Base-by-base conservation (phyloP, 495 filamentous ascomycete genomes). In the Tuber melanosporum region DNA sequence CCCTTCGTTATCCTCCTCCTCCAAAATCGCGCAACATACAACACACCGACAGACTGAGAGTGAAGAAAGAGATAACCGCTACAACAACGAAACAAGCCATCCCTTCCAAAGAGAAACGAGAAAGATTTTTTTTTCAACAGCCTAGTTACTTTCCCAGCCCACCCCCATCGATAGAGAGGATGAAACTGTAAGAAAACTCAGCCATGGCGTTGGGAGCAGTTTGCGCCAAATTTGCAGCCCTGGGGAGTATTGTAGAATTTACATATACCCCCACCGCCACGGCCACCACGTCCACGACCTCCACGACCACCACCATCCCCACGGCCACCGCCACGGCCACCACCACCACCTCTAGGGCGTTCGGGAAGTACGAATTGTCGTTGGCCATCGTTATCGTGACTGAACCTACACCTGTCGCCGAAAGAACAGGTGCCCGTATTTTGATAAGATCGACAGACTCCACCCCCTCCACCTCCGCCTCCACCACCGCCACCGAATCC, bases 361-460 rank as follows among this genome's bases (percentile, higher is more conserved):
- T 74, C 72, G 17, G 44, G 44, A 10, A 74, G 45, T 22, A 52
- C 19, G 32, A 74, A 47, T 22, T 39, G 36, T 22, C 36, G 41
- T 32, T 46, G 36, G 15, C 72, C 49, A 20, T 49, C 57, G 0
- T 74, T 69, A 10, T 74, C 78, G 22, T 80, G 78, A n/a, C 75
- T 77, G 66, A 57, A 79, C 36, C 46, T 75, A 36, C 79, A 78
- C 5, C 71, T 26, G 6, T 62, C 77, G 17, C 79, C 79, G 26
- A 77, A 77, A 62, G 26, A 69, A 26, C 78, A 79, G 32, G 0
- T 77, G 20, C 78, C 78, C 52, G 75, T 74, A 43, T 78, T 76
- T 57, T 74, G 72, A 66, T 72, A 79, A 32, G 41, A 42, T 12
- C 71, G 45, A 26, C 78, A 79, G 22, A 79, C n/a, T 5, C 72